Evolutionary conservation across 1,284 basidiomycete genomes (phyloP), one percentile per base, ranked within the genome.

Genomic region (Sporisorium reilianum): DNA sequence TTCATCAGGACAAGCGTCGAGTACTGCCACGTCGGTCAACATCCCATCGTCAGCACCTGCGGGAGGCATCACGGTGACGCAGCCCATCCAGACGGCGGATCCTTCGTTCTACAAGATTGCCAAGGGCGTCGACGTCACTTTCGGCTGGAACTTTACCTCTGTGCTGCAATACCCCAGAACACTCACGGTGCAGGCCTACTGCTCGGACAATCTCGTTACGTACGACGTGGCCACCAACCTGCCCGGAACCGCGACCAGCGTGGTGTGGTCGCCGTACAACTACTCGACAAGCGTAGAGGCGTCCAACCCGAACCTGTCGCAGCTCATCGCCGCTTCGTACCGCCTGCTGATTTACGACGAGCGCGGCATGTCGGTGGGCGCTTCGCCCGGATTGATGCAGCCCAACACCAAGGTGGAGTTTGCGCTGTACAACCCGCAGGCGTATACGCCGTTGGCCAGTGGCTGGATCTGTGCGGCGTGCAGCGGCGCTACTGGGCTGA

Each of bases 31-130:
- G 10, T 64, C 59, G 26, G 30, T 51, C 41, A 67, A 77, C 55
- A 82, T 82, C 40, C 71, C 79, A 0, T 67, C 65, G 14, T 66
- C 73, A 18, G 80, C 79, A 25, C 61, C 79, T 20, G 78, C 66
- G 2, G 83, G 83, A 26, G 82, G 83, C n/a, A 46, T 84, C 42
- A 80, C 80, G 2, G 62, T 84, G 25, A 84, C 83, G 10, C 57
- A 81, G 49, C 83, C 83, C 1, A 62, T 75, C 14, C 77, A 84
- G 51, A 83, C 81, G 2, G 80, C 80, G 7, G 75, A 79, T 18
- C 58, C 77, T 0, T 83, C 81, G 16, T 84, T 80, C 65, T 84
- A 84, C 80, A 84, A 84, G 75, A 82, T 84, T 22, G 82, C 80
- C 3, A 58, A 56, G 14, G 80, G 79, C 18, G 80, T 77, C 36